Base-by-base conservation (phyloP, 345 rosid genomes). In the Euclidium syriacum region DNA sequence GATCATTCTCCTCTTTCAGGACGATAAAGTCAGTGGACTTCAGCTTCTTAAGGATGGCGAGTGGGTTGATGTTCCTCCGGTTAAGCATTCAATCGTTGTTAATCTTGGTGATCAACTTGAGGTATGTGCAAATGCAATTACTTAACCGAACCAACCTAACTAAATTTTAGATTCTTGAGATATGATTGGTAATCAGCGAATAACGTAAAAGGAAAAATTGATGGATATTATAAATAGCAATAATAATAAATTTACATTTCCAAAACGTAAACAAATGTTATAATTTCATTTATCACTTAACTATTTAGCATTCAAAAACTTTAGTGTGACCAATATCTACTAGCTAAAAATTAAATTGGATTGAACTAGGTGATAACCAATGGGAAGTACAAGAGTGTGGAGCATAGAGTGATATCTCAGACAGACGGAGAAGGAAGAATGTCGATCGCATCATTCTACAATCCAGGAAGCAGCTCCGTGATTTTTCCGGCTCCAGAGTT, bases 91-190 rank as follows among this genome's bases (percentile, higher is more conserved):
- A 72, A 85, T 92, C 41, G 98, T 92, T 10, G 42, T 92, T 55
- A 92, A 92, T 77, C 95, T 92, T 0, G 98, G 98, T 0, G 98
- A 92, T 72, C 98, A 92, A 52, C 72, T 92, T 0, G 98, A 92
- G 94, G 98, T 91, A 63, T 17, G 47, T 23, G 24, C 24, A 24
- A 5, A 20, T 14, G 41, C 40, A 52, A 32, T 10, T 30, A 66
- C 26, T 25, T 12, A 34, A 66, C 57, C 55, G 14, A 54, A 65
- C 48, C 7, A 40, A 58, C 48, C 63, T 30, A 26, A 24, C 18
- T n/a, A 15, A 61, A 6, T 23, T 19, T 12, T 1, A 3, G 15
- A 19, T 19, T 52, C 16, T 8, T 27, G 10, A 36, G 6, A 9
- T 36, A 10, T 3, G 14, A 36, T n/a, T 36, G 17, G 41, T 5